Conservation (phyloP, 495 filamentous ascomycete species). For the Tuber melanosporum region DNA sequence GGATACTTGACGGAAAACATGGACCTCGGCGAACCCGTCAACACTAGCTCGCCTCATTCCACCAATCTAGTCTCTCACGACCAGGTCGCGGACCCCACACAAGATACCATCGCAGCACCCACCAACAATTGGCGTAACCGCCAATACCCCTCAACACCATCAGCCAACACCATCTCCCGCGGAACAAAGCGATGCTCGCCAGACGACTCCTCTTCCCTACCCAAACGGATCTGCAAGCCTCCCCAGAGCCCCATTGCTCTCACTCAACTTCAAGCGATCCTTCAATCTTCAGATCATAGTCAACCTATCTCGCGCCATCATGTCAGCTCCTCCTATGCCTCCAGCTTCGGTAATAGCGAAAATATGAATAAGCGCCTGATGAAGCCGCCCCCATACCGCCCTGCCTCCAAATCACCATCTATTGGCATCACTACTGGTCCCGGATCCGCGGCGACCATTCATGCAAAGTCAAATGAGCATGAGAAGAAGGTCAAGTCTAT, state of each 20-base stretch:
- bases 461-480: conserved; percentile 32
- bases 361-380: conserved; percentile 38
- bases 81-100: background rate
- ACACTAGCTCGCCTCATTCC: background rate
- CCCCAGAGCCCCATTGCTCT: conserved; percentile 20
- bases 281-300: conserved; percentile 7
- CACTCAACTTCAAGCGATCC: conserved; percentile 23
- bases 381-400: conserved; percentile 37
- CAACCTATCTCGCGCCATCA: conserved; percentile 7
- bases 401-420: conserved; percentile 4
- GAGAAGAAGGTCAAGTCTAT: conserved; percentile 41
- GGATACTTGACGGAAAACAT: background rate
- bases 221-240: conserved; percentile 21
- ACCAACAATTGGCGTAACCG: background rate
- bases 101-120: background rate
- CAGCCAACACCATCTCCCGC: background rate
- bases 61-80: background rate
- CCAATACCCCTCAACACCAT: background rate
- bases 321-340: conserved; percentile 19
- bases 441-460: conserved; percentile 9
- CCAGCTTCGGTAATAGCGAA: conserved; percentile 38
- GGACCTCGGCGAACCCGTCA: background rate
- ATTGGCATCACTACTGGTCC: conserved; percentile 4
- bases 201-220: conserved; percentile 2
- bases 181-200: conserved; percentile 1